These are phyloP conservation scores for Litsea cubeba DNA, from an alignment of 164 flowering plant genomes.

Conservation along the genomic window DNA sequence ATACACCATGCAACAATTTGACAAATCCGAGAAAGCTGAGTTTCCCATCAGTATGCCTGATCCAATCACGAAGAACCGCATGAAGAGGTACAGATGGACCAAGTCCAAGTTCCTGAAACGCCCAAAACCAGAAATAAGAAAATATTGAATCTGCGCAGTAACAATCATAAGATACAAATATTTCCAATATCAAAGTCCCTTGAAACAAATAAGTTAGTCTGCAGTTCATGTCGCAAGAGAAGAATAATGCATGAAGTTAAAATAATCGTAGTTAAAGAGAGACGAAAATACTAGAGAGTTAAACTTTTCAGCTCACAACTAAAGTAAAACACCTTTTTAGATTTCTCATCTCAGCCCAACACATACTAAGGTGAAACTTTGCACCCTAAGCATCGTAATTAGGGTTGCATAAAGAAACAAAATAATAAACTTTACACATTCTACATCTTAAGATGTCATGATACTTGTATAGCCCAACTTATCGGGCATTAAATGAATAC, in stretches of 20 bases:
- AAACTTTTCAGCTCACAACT: not conserved
- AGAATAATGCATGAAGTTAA: not conserved
- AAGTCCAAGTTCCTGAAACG: constrained; percentile 80
- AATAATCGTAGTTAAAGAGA: not conserved
- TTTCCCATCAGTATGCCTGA: constrained; percentile 90
- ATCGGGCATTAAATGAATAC: not conserved
- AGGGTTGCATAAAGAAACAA: not conserved
- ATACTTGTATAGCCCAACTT: not conserved
- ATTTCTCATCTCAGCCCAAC: not conserved
- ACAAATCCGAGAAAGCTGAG: constrained; percentile 91
- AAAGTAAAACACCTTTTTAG: no score
- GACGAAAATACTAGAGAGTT: not conserved
- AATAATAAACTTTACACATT: not conserved
- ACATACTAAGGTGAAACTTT: not conserved
- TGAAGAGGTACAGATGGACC: constrained; percentile 82
- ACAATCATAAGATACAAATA: not conserved
- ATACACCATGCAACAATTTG: constrained; percentile 78
- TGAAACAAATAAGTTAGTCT: not conserved
- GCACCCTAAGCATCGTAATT: not conserved
- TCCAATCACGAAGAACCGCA: constrained; percentile 84
- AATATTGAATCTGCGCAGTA: not conserved
- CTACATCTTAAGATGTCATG: not conserved
- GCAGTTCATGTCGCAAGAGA: not conserved
- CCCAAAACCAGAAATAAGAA: not conserved
- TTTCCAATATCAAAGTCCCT: not conserved